Conservation (phyloP, 495 filamentous ascomycete genomes). For the Hyphodiscus hymeniophilus region DNA sequence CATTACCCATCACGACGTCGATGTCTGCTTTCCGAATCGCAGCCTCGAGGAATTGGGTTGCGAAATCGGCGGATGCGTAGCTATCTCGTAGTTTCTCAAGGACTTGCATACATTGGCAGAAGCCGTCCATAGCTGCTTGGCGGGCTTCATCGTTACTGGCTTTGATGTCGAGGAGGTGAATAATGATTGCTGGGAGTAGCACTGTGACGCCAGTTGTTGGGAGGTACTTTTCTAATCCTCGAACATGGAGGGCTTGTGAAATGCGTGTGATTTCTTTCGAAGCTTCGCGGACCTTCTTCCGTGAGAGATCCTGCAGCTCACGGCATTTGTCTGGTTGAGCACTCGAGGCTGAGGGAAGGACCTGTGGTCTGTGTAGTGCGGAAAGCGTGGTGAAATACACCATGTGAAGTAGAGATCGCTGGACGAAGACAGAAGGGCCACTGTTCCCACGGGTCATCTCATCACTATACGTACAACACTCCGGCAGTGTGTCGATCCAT, state of each 20-base stretch:
- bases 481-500: slow-evolving; percentile 63
- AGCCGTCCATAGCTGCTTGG: slow-evolving; percentile 61
- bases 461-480: slow-evolving; percentile 52
- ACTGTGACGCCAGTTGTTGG: slow-evolving; percentile 86
- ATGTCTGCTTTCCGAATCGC: slow-evolving; percentile 76
- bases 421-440: slow-evolving; percentile 49
- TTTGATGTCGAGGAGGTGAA: slow-evolving; percentile 85
- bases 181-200: slow-evolving; percentile 82
- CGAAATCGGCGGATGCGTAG: slow-evolving; percentile 82
- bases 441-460: slow-evolving; percentile 32
- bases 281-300: slow-evolving; percentile 67
- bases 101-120: slow-evolving; percentile 79
- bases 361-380: slow-evolving; percentile 80
- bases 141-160: slow-evolving; percentile 59
- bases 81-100: slow-evolving; percentile 73
- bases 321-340: slow-evolving; percentile 42
- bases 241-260: slow-evolving; percentile 58
- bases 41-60: slow-evolving; percentile 75
- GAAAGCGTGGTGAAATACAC: slow-evolving; percentile 81
- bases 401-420: slow-evolving; percentile 77
- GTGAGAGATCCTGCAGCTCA: slow-evolving; percentile 68
- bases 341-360: slow-evolving; percentile 62
- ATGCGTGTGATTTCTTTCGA: slow-evolving; percentile 75
- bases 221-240: slow-evolving; percentile 65
- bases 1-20: slow-evolving; percentile 22